Base-by-base conservation (phyloP, 1,284 basidiomycete genomes). In the Marasmius fiardii region DNA sequence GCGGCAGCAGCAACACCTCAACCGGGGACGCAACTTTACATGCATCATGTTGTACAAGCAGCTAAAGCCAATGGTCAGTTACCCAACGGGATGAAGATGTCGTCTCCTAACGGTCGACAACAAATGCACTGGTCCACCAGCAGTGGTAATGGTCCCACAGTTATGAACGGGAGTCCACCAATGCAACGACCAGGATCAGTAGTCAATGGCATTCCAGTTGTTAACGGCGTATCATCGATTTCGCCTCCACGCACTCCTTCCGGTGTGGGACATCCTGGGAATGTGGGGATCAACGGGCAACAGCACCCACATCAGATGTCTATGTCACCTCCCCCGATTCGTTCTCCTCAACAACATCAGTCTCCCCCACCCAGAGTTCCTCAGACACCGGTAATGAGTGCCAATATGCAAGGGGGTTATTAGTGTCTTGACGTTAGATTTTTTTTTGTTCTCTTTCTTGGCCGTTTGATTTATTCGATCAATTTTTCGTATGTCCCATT, bases 351-450 rank as follows among this genome's bases (percentile, higher is more conserved):
- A 16, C 47, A 49, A 16, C n/a, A 26, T n/a, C 47, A 49, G 14
- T n/a, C 24, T 11, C 33, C 47, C 12, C 47, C 47, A n/a, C 47
- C 44, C 8, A 6, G 47, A 31, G 23, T 49, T 16, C 47, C 80
- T 4, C 77, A 83, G 59, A 77, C 82, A 4, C 78, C 82, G 8
- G 76, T 74, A 41, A 73, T 81, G 71, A 71, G 18, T 49, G 47
- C n/a, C 4, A 49, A 49, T 33, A 33, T 26, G 47, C 47, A 49
- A 49, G 47, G 47, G 16, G 47, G 47, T 4, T 49, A 49, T 49
- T 49, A 31, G 31, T 21, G 12, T 10, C 28, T 31, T 31, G 28
- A 31, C 28, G 28, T 31, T 31, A 10, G 28, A 31, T 31, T 31
- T 10, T 31, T 31, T 31, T 31, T 10, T 31, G 5, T 31, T 31